Evolutionary conservation across 495 filamentous ascomycete genomes (phyloP).

Genomic region (Geoglossum glabrum): DNA sequence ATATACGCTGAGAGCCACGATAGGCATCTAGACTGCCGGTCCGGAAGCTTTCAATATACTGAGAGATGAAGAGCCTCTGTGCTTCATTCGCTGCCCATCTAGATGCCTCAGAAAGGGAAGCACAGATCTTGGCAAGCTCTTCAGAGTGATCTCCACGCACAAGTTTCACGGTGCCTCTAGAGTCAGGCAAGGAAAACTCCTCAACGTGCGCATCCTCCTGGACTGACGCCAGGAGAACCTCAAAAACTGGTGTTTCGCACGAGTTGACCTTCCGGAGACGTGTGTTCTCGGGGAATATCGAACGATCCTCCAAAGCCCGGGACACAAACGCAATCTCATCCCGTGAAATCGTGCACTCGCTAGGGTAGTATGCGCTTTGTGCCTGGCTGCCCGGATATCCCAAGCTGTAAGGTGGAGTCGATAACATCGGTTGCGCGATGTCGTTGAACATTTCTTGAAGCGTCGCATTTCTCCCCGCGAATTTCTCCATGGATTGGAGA

Average conservation of each 20-base stretch:
- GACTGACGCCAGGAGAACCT: background rate
- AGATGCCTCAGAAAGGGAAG: conserved; percentile 20
- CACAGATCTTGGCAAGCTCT: conserved; percentile 21
- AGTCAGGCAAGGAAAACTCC: background rate
- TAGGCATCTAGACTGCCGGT: conserved; percentile 70
- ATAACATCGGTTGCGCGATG: background rate
- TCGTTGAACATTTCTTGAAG: conserved; percentile 10
- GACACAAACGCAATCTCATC: conserved; percentile 56
- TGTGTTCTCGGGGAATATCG: conserved; percentile 68
- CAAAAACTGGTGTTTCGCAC: conserved; percentile 27
- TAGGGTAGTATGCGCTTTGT: conserved; percentile 78
- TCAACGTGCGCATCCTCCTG: background rate
- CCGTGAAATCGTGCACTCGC: conserved; percentile 68
- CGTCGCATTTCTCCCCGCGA: conserved; percentile 41
- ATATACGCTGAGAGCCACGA: conserved; percentile 76
- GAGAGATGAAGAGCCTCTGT: conserved; percentile 64
- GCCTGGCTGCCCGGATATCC: conserved; percentile 48
- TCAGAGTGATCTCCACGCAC: conserved; percentile 68
- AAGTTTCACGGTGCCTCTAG: conserved; percentile 15
- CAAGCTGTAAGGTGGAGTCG: background rate
- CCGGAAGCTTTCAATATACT: conserved; percentile 70
- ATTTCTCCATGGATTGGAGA: conserved; percentile 41
- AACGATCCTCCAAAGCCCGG: conserved; percentile 54
- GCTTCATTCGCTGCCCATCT: conserved; percentile 64
- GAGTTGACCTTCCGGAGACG: conserved; percentile 72